Percentiles rank a stretch among this genome's conserved stretches.
These are phyloP conservation scores for Cyberlindnera bimundalis DNA, from an alignment of 805 yeast genomes.

Conservation along the genomic window DNA sequence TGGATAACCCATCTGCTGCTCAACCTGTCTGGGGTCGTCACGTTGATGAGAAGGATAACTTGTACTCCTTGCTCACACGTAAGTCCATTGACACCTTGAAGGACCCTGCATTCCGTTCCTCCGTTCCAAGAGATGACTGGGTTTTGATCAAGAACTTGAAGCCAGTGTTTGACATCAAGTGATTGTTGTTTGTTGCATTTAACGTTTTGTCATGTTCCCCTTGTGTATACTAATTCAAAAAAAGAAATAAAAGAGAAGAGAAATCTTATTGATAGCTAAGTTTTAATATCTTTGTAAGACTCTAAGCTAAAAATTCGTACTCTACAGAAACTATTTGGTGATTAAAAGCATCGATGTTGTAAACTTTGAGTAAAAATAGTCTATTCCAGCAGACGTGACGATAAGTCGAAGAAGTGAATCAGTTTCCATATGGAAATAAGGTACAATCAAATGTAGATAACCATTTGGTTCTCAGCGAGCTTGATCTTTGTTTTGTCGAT, in stretches of 20 bases:
- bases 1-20: conserved; percentile 86
- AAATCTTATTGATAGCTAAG: neutral
- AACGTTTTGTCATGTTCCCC: conserved; percentile 2
- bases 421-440: neutral
- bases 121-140: conserved; percentile 96
- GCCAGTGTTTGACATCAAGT: conserved; percentile 76
- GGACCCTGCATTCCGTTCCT: conserved; percentile 95
- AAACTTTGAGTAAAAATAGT: neutral
- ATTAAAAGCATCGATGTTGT: no score
- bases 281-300: neutral
- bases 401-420: no score
- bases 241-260: no score
- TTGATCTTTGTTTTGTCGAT: conserved; percentile 3
- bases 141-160: conserved; percentile 83
- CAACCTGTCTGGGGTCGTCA: conserved; percentile 99
- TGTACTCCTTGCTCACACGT: conserved; percentile 89
- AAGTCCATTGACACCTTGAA: conserved; percentile 94
- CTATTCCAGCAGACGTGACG: neutral
- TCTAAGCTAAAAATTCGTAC: no score
- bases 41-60: conserved; percentile 85
- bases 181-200: conserved; percentile 10
- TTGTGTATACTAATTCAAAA: conserved; percentile 3
- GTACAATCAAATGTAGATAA: conserved; percentile 10
- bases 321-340: neutral
- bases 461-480: conserved; percentile 9